These are phyloP conservation scores for Leishmania gerbilli DNA, from an alignment of 208 protist genomes.

Conservation along the genomic window DNA sequence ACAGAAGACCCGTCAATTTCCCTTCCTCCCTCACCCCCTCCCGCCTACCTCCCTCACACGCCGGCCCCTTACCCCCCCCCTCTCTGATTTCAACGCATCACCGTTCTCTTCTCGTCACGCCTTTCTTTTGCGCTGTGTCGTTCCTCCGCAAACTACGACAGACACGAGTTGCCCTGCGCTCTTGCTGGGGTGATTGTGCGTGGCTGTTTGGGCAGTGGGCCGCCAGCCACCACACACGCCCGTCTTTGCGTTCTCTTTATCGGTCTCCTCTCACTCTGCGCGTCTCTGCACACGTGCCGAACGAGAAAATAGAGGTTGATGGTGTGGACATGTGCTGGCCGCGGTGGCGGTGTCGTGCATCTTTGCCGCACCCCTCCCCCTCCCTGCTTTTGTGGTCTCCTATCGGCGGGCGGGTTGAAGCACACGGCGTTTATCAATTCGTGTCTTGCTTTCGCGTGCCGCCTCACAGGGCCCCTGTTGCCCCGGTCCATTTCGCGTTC, in stretches of 20 bases:
- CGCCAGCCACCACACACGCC: neutral
- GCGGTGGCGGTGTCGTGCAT: neutral
- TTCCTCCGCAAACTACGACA: neutral
- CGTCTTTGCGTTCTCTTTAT: neutral
- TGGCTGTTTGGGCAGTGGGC: neutral
- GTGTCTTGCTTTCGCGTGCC: neutral
- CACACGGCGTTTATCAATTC: neutral
- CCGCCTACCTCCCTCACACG: neutral
- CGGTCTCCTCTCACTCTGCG: neutral
- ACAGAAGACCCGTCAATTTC: neutral
- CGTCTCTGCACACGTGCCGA: neutral
- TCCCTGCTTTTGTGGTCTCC: neutral
- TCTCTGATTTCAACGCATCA: neutral
- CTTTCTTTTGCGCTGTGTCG: neutral
- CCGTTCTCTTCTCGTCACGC: neutral
- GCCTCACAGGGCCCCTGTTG: neutral
- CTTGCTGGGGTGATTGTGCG: neutral
- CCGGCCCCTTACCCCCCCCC: neutral
- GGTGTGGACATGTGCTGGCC: neutral
- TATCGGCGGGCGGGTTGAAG: neutral
- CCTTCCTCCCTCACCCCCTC: neutral
- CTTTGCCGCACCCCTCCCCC: neutral
- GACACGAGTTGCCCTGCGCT: neutral
- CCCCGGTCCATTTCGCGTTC: no score
- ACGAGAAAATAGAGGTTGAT: neutral